Conservation (phyloP, 805 yeast species). For the Kluyveromyces lactis region DNA sequence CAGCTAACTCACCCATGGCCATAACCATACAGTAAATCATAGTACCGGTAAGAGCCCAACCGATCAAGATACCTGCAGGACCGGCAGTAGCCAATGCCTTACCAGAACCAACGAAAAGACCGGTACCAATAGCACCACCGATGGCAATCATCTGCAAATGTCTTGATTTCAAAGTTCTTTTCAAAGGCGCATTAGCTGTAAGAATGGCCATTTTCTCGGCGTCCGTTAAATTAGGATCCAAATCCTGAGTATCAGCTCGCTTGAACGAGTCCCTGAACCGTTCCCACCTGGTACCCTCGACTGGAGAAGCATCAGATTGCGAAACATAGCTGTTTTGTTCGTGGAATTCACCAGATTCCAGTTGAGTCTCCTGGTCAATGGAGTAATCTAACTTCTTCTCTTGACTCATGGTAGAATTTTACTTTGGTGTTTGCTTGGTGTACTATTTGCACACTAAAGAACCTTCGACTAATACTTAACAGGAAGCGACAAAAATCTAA, state of each 20-base stretch:
- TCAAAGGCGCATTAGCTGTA: conserved; percentile 47
- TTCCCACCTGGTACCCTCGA: conserved; percentile 31
- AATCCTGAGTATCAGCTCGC: conserved; percentile 28
- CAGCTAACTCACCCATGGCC: conserved; percentile 53
- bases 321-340: neutral
- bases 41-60: conserved; percentile 45
- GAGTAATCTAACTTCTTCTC: conserved; percentile 4
- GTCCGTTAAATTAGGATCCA: conserved; percentile 34
- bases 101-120: conserved; percentile 68
- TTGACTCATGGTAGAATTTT: conserved; percentile 2
- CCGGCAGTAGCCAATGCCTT: conserved; percentile 55
- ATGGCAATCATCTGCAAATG: conserved; percentile 59
- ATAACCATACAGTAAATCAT: conserved; percentile 53
- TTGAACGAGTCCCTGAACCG: conserved; percentile 43
- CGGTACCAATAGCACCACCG: conserved; percentile 71
- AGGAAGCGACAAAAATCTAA: too few relatives aligned
- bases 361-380: conserved; percentile 2
- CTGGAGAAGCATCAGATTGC: neutral
- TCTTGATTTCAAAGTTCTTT: conserved; percentile 45
- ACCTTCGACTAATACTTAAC: too few relatives aligned
- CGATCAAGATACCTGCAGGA: conserved; percentile 53
- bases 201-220: conserved; percentile 39
- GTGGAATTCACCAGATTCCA: conserved; percentile 4
- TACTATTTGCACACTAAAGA: too few relatives aligned
- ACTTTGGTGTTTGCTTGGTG: too few relatives aligned